Base-by-base conservation (phyloP, 495 filamentous ascomycete genomes). In the Aspergillus ostianus region DNA sequence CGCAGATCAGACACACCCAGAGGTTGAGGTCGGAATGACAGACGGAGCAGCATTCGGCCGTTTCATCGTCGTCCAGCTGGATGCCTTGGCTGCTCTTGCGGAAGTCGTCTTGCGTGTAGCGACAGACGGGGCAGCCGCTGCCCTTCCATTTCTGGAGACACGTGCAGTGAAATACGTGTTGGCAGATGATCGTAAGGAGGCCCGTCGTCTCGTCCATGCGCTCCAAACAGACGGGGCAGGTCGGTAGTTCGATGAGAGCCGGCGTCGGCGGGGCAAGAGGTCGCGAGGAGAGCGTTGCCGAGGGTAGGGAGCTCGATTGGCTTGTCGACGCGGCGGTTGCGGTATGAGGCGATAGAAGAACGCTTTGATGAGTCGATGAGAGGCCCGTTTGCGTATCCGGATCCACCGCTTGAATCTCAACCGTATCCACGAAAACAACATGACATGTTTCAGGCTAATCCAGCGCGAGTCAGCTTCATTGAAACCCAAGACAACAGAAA, bases 131-230 rank as follows among this genome's bases (percentile, higher is more conserved):
- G 67, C 94, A 98, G 29, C 93, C 93, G 52, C 83, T 88, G 19
- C 93, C 94, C 67, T 88, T 89, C 94, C 94, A 98, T 67, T 96
- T 98, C 65, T 96, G 90, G 0, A 98, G 81, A 76, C 94, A 98
- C 6, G 89, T 91, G 71, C 94, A 98, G 75, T 98, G 94, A 70
- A 98, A 98, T 56, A 98, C 92, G 64, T 98, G 94, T 66, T 98
- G 95, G 72, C 94, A 98, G 61, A 93, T 86, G 41, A 98, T 98
- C 1, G 94, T 98, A 64, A 98, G 84, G 4, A 98, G 78, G 5
- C 94, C 94, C 0, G 91, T 92, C 6, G 93, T 97, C 65, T 98
- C 93, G 64, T 98, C 94, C 94, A 98, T 98, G 36, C 94, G 88
- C 74, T 98, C 94, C 13, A 98, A 82, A 64, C 94, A 98, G 15